A percentile compares a stretch with the other conserved stretches of the same genome.
Conservation (phyloP, 148 eudicot species). For the Persicaria tinctoria region DNA sequence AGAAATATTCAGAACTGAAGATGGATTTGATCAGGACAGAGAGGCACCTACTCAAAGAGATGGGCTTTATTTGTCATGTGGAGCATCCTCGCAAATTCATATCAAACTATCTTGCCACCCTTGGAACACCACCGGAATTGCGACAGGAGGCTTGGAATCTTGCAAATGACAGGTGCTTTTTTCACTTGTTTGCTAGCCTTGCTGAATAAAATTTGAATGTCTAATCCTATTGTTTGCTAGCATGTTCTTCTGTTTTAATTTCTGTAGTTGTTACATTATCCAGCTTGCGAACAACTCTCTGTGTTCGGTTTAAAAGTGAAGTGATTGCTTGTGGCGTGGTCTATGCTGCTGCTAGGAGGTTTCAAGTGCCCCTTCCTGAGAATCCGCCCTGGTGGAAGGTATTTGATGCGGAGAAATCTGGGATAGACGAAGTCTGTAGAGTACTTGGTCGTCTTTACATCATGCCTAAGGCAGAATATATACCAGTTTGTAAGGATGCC, state of each 20-base stretch:
- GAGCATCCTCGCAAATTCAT: constrained; percentile 92
- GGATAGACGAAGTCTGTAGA: constrained; percentile 79
- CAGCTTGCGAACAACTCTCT: constrained; percentile 87
- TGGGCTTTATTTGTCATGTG: constrained; percentile 93
- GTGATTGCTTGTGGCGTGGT: constrained; percentile 95
- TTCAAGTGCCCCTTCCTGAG: constrained; percentile 77
- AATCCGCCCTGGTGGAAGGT: constrained; percentile 97
- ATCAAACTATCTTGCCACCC: constrained; percentile 79
- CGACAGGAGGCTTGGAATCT: constrained; percentile 93
- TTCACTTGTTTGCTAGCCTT: too few relatives aligned
- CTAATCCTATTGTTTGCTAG: too few relatives aligned
- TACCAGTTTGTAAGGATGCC: constrained; percentile 81
- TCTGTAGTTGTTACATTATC: background rate
- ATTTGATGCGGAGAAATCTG: constrained; percentile 84
- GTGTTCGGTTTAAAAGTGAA: constrained; percentile 90
- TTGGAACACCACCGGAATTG: constrained; percentile 56
- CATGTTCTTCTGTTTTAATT: background rate
- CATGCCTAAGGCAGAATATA: constrained; percentile 78
- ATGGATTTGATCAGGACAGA: constrained; percentile 72
- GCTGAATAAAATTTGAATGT: too few relatives aligned
- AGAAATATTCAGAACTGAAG: constrained; percentile 68
- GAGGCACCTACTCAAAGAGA: constrained; percentile 75
- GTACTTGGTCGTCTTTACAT: constrained; percentile 73
- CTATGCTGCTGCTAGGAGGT: constrained; percentile 90
- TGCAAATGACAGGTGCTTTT: constrained; percentile 70